phyloP scores from a whole-genome alignment of 208 protist species.

The Trichomonas gallinae region DNA sequence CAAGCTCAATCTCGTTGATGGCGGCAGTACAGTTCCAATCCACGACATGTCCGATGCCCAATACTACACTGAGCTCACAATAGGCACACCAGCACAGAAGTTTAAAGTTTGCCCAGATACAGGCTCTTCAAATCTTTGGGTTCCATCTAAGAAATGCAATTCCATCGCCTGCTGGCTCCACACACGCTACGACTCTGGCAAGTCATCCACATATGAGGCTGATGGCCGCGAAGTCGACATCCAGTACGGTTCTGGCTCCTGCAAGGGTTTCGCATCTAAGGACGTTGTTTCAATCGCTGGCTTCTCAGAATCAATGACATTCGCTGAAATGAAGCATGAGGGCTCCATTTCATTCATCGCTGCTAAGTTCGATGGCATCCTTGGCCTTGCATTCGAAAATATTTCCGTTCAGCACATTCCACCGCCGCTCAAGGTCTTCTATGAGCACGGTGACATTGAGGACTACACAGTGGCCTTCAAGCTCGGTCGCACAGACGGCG shows the following conservation, averaged over 20 bases:
- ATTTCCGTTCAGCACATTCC: constrained; percentile 64
- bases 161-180: constrained; percentile 30
- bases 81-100: constrained; percentile 41
- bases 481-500: constrained; percentile 3
- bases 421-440: constrained; percentile 58
- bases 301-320: constrained; percentile 44
- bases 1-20: not conserved
- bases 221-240: constrained; percentile 39
- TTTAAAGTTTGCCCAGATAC: constrained; percentile 44
- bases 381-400: constrained; percentile 54
- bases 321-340: constrained; percentile 60
- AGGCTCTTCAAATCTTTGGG: constrained; percentile 47
- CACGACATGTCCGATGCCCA: constrained; percentile 39
- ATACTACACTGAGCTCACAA: constrained; percentile 38
- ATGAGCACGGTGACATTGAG: constrained; percentile 45
- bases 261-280: constrained; percentile 61
- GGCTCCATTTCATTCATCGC: constrained; percentile 64
- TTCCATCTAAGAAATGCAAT: constrained; percentile 32
- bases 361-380: constrained; percentile 72
- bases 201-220: constrained; percentile 34
- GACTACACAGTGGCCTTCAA: constrained; percentile 43
- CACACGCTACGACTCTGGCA: constrained; percentile 30
- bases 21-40: not conserved
- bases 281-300: constrained; percentile 62
- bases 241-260: constrained; percentile 59